Evolutionary conservation across 257 asterid genomes (phyloP), one percentile per base, ranked within the genome.

Genomic region (Buddleja alternifolia): DNA sequence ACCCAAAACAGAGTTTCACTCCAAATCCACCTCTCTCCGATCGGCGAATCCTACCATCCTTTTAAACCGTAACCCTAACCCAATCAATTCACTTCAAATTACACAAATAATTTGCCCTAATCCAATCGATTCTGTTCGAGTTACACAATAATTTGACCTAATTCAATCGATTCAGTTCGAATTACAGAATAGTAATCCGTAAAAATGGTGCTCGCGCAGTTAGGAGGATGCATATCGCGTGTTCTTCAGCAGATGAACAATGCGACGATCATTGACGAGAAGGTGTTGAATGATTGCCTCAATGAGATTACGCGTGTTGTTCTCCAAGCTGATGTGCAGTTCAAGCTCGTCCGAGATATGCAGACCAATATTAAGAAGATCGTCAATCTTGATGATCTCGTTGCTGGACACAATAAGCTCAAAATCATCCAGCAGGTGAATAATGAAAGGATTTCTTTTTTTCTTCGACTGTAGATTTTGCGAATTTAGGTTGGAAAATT

Each of bases 201-300:
- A 44, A 85, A 85, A 61, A 92, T 92, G 98, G 98, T 92, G 93
- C 85, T 92, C 70, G 95, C 86, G 24, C 80, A 93, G 76, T 70
- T 93, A 79, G 96, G 97, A 10, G 89, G 95, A 66, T 88, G 93
- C 85, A 86, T 93, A 9, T 41, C 95, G 67, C 96, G 93, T 36
- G 98, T 97, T 80, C 89, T 93, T 67, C 96, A 88, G 85, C 93
- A 82, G 90, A 93, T 93, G 96, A 88, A 89, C 95, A 93, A 93
- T 82, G 96, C 97, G 70, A 93, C 95, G 17, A 80, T 93, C 54
- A 84, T 93, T 56, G 97, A 93, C 40, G 96, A 90, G 72, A 90
- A 90, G 67, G 98, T 85, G 37, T 79, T 90, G 37, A 88, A 83
- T 55, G 97, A 93, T 3, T 93, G 98, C 74, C 88, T 90, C 42